phyloP scores from a whole-genome alignment of 352 stramenopile species.

The Sclerospora graminicola region DNA sequence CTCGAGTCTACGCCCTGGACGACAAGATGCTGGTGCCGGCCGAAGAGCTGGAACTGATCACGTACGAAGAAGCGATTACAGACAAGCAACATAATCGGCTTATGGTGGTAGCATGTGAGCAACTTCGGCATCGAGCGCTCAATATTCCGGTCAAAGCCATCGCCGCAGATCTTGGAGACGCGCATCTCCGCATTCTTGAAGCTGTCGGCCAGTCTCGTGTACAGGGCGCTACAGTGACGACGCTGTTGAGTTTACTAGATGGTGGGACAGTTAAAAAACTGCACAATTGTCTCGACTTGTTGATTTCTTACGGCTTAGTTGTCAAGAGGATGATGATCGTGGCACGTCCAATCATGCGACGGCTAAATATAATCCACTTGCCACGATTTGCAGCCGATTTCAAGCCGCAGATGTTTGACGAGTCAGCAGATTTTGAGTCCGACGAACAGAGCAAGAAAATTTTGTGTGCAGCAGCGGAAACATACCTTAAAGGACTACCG shows the following conservation, averaged over 20 bases:
- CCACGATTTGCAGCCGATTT: conserved; percentile 58
- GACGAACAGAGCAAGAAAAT: conserved; percentile 71
- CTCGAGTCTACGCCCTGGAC: neutral
- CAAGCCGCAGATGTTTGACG: conserved; percentile 50
- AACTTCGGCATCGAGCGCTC: conserved; percentile 55
- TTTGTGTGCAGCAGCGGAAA: conserved; percentile 37
- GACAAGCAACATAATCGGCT: conserved; percentile 5
- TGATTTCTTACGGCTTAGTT: conserved; percentile 68
- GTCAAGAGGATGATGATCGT: conserved; percentile 82
- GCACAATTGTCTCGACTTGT: conserved; percentile 66
- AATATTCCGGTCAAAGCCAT: conserved; percentile 58
- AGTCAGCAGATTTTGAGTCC: conserved; percentile 68
- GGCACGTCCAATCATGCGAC: conserved; percentile 36
- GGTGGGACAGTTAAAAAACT: conserved; percentile 51
- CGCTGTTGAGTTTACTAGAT: conserved; percentile 24
- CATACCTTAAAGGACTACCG: conserved; percentile 48
- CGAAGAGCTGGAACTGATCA: conserved; percentile 11
- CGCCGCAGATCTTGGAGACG: conserved; percentile 42
- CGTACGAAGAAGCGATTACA: conserved; percentile 10
- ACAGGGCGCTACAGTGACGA: conserved; percentile 45
- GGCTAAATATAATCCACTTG: conserved; percentile 74
- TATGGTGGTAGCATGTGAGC: conserved; percentile 44
- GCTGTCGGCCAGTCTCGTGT: conserved; percentile 39
- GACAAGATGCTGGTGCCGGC: neutral
- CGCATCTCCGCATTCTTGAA: conserved; percentile 60